Evolutionary conservation across 257 asterid species (phyloP).

Genomic region (Knoxia roxburghii): DNA sequence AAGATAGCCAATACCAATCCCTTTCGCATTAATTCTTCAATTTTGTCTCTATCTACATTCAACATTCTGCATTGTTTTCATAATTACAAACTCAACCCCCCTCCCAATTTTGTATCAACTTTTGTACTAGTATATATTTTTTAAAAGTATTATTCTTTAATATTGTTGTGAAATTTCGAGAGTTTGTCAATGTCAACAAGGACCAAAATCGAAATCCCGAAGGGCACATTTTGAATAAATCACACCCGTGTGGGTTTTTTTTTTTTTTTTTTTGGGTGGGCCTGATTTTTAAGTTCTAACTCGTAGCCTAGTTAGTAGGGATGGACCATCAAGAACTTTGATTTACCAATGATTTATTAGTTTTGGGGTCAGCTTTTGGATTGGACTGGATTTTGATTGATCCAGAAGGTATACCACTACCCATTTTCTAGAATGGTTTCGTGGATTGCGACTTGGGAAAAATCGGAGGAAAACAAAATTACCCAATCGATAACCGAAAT

Average conservation of each 20-base stretch:
- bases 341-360: not conserved
- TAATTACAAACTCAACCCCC: too few relatives aligned
- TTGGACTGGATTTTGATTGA: not conserved
- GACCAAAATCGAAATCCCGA: too few relatives aligned
- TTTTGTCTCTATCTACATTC: not conserved
- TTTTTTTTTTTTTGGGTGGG: too few relatives aligned
- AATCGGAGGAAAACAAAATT: too few relatives aligned
- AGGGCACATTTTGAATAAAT: constrained; percentile 1
- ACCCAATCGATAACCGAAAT: too few relatives aligned
- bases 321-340: constrained; percentile 20
- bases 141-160: too few relatives aligned
- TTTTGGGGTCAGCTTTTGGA: constrained; percentile 4
- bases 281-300: constrained; percentile 11
- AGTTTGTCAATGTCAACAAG: constrained; percentile 18
- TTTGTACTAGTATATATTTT: not conserved
- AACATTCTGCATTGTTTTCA: too few relatives aligned
- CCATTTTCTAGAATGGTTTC: too few relatives aligned
- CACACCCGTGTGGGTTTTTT: constrained; percentile 13
- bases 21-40: not conserved
- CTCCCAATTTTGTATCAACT: not conserved
- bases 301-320: too few relatives aligned
- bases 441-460: too few relatives aligned
- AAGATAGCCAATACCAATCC: not conserved
- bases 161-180: not conserved
- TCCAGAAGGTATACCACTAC: not conserved